Conservation (phyloP, 83 land plant species). For the Diphasiastrum complanatum region DNA sequence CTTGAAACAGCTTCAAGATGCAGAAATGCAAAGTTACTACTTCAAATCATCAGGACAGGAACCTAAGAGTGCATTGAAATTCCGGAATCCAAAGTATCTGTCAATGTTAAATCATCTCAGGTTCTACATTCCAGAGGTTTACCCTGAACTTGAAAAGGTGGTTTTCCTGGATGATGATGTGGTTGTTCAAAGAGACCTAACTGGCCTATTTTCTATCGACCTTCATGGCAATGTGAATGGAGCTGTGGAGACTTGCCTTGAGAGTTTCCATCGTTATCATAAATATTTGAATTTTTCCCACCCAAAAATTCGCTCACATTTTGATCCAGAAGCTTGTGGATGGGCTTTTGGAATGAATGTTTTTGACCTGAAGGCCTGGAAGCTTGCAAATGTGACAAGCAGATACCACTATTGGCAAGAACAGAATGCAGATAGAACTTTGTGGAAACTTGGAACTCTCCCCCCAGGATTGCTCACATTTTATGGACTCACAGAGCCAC, state of each 20-base stretch:
- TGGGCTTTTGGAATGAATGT: constrained; percentile 18
- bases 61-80: constrained; percentile 3
- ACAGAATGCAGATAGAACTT: constrained; percentile 9
- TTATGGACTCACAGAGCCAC: constrained; percentile 13
- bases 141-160: constrained; percentile 15
- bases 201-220: constrained; percentile 3
- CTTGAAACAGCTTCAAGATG: constrained; percentile 13
- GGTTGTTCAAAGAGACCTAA: constrained; percentile 8
- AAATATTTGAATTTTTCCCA: constrained; percentile 10
- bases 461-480: constrained; percentile 15
- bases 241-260: constrained; percentile 15
- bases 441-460: constrained; percentile 11
- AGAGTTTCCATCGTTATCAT: constrained; percentile 9
- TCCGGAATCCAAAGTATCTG: constrained; percentile 15
- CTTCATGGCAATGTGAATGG: constrained; percentile 13
- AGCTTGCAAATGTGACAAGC: constrained; percentile 3
- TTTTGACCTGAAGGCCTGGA: constrained; percentile 10
- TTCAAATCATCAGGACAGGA: constrained; percentile 6
- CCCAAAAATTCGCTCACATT: constrained; percentile 6
- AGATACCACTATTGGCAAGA: constrained; percentile 16
- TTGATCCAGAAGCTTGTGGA: constrained; percentile 14
- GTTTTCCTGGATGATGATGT: constrained; percentile 15
- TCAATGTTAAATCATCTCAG: constrained; percentile 15
- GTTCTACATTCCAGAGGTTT: constrained; percentile 13
- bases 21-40: constrained; percentile 14